Evolutionary conservation across 2,329 filamentous ascomycete genomes (phyloP).

Genomic region (Grosmannia clavigera): DNA sequence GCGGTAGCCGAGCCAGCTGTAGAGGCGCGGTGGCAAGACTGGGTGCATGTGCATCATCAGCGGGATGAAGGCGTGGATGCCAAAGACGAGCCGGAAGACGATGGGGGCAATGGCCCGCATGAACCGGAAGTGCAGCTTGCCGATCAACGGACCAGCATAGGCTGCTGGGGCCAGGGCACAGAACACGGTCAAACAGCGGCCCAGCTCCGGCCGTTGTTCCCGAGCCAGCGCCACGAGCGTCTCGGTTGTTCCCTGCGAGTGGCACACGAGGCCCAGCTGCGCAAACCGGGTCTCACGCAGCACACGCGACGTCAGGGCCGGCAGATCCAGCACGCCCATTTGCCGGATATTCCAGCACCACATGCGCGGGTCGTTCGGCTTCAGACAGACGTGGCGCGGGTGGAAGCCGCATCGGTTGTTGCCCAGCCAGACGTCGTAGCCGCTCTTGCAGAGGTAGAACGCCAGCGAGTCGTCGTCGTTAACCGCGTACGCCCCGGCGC

Average conservation of each 20-base stretch:
- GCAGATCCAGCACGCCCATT: conserved; percentile 81
- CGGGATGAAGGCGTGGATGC: conserved; percentile 86
- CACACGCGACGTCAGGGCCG: conserved; percentile 69
- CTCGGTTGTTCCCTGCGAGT: conserved; percentile 86
- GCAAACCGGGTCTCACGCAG: conserved; percentile 70
- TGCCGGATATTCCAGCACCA: conserved; percentile 95
- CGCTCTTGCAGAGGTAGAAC: conserved; percentile 83
- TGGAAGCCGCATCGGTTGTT: conserved; percentile 84
- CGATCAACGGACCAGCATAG: conserved; percentile 76
- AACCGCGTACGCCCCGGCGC: conserved; percentile 74
- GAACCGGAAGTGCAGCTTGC: conserved; percentile 84
- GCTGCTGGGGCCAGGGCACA: conserved; percentile 84
- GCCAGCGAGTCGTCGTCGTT: conserved; percentile 85
- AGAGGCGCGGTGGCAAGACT: conserved; percentile 51
- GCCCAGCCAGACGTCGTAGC: conserved; percentile 91
- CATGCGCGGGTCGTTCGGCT: conserved; percentile 72
- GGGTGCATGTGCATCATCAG: conserved; percentile 80
- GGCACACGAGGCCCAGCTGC: conserved; percentile 71
- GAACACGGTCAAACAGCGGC: conserved; percentile 73
- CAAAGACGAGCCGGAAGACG: conserved; percentile 73
- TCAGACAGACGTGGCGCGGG: conserved; percentile 61
- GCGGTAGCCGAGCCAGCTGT: conserved; percentile 73
- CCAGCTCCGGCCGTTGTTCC: conserved; percentile 76
- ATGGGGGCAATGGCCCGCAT: conserved; percentile 67
- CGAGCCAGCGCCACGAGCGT: conserved; percentile 80